These are phyloP conservation scores for Podaxis sp. DNA, from an alignment of 768 basidiomycete species.

Conservation along the genomic window DNA sequence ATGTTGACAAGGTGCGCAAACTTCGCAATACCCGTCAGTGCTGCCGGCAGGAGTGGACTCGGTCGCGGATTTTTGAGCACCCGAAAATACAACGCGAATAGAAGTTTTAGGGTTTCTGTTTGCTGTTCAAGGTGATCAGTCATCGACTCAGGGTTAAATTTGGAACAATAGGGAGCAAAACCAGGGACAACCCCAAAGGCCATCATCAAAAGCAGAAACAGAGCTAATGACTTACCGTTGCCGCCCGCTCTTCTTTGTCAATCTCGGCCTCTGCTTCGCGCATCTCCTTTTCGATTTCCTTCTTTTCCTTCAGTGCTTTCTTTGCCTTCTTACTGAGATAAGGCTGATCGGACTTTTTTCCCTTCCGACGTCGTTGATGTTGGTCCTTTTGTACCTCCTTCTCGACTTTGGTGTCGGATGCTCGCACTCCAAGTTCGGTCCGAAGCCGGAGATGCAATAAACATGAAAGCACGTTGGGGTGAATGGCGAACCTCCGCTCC, in stretches of 20 bases:
- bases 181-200: conserved; percentile 3
- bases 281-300: conserved; percentile 89
- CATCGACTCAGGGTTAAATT: conserved; percentile 4
- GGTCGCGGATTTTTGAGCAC: conserved; percentile 85
- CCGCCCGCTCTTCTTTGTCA: conserved; percentile 85
- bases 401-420: conserved; percentile 69
- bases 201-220: not conserved
- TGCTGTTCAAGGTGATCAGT: conserved; percentile 52
- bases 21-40: conserved; percentile 87
- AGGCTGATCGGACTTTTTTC: conserved; percentile 58
- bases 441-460: conserved; percentile 84
- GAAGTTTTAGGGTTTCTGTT: conserved; percentile 95
- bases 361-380: conserved; percentile 53
- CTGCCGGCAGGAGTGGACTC: conserved; percentile 79
- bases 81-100: conserved; percentile 96
- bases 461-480: conserved; percentile 85
- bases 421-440: conserved; percentile 79
- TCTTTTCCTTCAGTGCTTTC: conserved; percentile 83
- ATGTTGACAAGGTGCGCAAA: conserved; percentile 97
- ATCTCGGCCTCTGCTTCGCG: conserved; percentile 93
- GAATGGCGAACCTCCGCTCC: conserved; percentile 85
- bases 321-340: conserved; percentile 92
- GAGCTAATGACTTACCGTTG: conserved; percentile 55
- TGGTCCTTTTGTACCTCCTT: conserved; percentile 41
- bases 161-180: conserved; percentile 1